Evolutionary conservation across 805 yeast genomes (phyloP).

Genomic region (Saturnispora dispora): DNA sequence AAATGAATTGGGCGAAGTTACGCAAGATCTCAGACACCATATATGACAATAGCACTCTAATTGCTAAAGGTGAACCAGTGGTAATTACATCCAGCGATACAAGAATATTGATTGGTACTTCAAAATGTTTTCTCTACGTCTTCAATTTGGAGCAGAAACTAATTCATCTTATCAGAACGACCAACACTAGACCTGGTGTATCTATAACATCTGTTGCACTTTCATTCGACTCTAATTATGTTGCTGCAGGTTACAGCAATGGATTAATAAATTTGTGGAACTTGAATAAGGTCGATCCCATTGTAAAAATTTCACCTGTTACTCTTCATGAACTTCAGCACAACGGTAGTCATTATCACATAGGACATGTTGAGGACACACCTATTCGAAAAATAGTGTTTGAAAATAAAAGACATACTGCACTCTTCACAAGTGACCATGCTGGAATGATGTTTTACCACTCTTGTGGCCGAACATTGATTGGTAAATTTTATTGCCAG

Average conservation of each 20-base stretch:
- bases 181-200: slow-evolving; percentile 31
- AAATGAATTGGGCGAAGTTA: slow-evolving; percentile 25
- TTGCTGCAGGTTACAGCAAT: slow-evolving; percentile 58
- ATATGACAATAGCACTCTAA: slow-evolving; percentile 14
- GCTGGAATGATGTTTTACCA: slow-evolving; percentile 56
- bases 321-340: slow-evolving; percentile 16
- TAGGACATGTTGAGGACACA: slow-evolving; percentile 30
- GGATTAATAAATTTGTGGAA: slow-evolving; percentile 73
- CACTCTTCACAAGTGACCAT: slow-evolving; percentile 45
- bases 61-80: slow-evolving; percentile 43
- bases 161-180: slow-evolving; percentile 31
- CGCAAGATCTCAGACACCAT: slow-evolving; percentile 18
- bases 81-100: slow-evolving; percentile 33
- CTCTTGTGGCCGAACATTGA: slow-evolving; percentile 47
- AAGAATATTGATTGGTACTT: slow-evolving; percentile 58
- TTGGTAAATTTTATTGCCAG: slow-evolving; percentile 41
- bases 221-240: slow-evolving; percentile 58
- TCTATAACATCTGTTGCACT: slow-evolving; percentile 46
- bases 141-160: slow-evolving; percentile 64
- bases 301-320: slow-evolving; percentile 25
- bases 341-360: slow-evolving; percentile 16
- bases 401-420: slow-evolving; percentile 44
- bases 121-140: slow-evolving; percentile 52
- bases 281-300: slow-evolving; percentile 28
- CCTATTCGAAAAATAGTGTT: slow-evolving; percentile 39